These are phyloP conservation scores for Podospora conica DNA, from an alignment of 495 filamentous ascomycete species.

Conservation along the genomic window DNA sequence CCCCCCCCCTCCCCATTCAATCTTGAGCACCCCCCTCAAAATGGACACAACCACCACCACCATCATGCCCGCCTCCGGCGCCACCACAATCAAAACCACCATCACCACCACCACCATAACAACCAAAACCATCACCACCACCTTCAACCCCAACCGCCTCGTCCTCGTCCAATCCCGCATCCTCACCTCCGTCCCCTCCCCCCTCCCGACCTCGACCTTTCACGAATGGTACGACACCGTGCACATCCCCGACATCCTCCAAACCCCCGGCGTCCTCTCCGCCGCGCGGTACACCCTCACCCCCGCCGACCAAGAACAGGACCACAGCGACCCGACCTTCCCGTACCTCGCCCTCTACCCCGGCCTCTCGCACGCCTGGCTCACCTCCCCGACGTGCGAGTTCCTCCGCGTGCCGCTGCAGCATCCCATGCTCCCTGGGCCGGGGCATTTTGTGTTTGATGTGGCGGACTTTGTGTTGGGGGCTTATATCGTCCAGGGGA, in stretches of 20 bases:
- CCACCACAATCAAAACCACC: too few relatives aligned
- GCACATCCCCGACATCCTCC: neutral
- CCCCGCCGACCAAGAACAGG: neutral
- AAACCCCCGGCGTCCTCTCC: neutral
- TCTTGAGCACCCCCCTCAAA: neutral
- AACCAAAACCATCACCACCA: too few relatives aligned
- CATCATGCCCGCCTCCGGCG: too few relatives aligned
- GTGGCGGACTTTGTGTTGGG: conserved; percentile 1
- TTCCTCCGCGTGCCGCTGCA: neutral
- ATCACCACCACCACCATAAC: too few relatives aligned
- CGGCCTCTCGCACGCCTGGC: neutral
- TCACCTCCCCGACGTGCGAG: neutral
- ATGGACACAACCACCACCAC: neutral
- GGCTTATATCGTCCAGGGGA: neutral
- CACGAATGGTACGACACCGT: neutral
- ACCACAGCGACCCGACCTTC: neutral
- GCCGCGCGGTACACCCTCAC: neutral
- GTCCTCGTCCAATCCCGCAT: conserved; percentile 1
- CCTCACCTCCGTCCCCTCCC: neutral
- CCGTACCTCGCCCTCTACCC: conserved; percentile 1
- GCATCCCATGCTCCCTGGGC: neutral
- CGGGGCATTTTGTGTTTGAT: neutral
- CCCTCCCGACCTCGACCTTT: neutral
- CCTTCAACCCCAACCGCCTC: neutral
- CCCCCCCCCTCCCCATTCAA: neutral